Evolutionary conservation across 106 monocot species (phyloP).

Genomic region (Dendrobium huoshanense): DNA sequence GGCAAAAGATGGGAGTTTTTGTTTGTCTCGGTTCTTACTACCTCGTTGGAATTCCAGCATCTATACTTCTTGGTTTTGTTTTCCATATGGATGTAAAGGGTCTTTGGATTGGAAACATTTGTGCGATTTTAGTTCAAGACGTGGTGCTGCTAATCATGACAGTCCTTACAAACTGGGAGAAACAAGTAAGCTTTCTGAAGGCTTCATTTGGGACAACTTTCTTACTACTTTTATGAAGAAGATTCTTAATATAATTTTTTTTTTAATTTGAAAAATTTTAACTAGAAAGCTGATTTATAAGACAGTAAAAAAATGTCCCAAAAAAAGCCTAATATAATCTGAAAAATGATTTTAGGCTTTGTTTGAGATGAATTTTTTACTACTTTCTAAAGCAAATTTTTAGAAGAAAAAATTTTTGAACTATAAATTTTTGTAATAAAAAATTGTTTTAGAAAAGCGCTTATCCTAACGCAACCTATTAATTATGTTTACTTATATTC

Average conservation of each 20-base stretch:
- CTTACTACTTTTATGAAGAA: too few species aligned
- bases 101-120: slow-evolving; percentile 7
- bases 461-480: too few species aligned
- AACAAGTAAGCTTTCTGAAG: neutral
- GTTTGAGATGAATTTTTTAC: too few species aligned
- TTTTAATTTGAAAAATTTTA: neutral
- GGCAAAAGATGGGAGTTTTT: slow-evolving; percentile 41
- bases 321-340: too few species aligned
- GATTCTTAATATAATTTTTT: neutral
- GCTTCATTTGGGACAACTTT: neutral
- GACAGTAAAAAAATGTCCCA: neutral
- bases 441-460: too few species aligned
- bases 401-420: too few species aligned
- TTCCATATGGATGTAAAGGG: slow-evolving; percentile 27
- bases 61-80: slow-evolving; percentile 36
- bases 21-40: slow-evolving; percentile 45
- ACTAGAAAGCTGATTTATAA: neutral
- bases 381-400: too few species aligned
- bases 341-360: too few species aligned
- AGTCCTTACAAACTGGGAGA: neutral
- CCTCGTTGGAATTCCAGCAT: slow-evolving; percentile 47
- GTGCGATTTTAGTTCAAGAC: slow-evolving; percentile 11
- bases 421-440: too few species aligned
- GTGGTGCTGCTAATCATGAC: neutral
- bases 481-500: neutral